Conservation (phyloP, 2,329 filamentous ascomycete species). For the Alternaria viburni region DNA sequence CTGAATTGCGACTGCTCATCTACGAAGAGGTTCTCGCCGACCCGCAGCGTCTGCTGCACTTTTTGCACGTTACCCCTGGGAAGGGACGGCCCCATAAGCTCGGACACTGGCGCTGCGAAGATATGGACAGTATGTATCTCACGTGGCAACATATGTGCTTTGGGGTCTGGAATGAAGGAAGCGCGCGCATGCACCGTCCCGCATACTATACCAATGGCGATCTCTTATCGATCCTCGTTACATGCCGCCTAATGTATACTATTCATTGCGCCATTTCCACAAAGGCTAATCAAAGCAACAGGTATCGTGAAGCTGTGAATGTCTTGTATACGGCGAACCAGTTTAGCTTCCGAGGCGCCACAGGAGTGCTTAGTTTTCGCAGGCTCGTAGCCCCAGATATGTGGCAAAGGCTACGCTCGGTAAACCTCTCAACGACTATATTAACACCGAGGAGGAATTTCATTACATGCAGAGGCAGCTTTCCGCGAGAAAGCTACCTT, state of each 20-base stretch:
- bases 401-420: constrained; percentile 12
- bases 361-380: constrained; percentile 1
- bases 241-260: too few species aligned
- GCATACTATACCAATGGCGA: too few species aligned
- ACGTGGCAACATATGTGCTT: too few species aligned
- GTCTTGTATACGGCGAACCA: constrained; percentile 13
- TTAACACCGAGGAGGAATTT: background rate
- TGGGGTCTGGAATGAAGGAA: too few species aligned
- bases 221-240: too few species aligned
- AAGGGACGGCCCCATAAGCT: background rate
- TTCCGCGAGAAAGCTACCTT: constrained; percentile 6
- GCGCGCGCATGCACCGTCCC: too few species aligned
- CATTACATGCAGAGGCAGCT: background rate
- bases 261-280: too few species aligned
- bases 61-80: background rate
- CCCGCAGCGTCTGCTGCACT: background rate
- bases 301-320: constrained; percentile 11
- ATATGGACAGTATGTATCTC: background rate
- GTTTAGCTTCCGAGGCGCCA: constrained; percentile 16
- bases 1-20: background rate
- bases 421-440: constrained; percentile 12
- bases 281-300: background rate
- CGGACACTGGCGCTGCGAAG: background rate
- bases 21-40: constrained; percentile 1
- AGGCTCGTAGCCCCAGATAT: background rate